These are phyloP conservation scores for Botryotinia narcissicola DNA, from an alignment of 2,329 filamentous ascomycete species.

Conservation along the genomic window DNA sequence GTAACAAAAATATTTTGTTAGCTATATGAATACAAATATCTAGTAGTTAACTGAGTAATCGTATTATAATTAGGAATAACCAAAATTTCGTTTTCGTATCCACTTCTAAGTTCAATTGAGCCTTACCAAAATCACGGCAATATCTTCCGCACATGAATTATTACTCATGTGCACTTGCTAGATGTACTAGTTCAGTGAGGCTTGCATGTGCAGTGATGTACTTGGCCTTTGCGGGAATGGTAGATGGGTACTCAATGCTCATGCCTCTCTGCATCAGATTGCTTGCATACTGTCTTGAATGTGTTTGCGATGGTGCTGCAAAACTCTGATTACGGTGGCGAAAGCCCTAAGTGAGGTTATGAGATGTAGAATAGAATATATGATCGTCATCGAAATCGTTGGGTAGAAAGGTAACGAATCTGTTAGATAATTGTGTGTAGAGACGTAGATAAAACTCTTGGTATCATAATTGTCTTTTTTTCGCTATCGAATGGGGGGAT, in stretches of 20 bases:
- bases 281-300: neutral
- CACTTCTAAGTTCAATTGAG: neutral
- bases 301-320: neutral
- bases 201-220: neutral
- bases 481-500: neutral
- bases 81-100: neutral
- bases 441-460: neutral
- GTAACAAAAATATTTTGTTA: neutral
- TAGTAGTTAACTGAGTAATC: neutral
- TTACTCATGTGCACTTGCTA: neutral
- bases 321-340: neutral
- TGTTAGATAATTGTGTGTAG: neutral
- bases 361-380: neutral
- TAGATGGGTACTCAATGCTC: neutral
- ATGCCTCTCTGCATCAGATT: neutral
- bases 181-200: neutral
- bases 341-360: neutral
- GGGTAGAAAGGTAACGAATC: neutral
- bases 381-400: neutral
- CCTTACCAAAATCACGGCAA: no score
- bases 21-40: neutral
- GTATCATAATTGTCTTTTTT: neutral
- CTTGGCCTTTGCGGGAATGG: neutral
- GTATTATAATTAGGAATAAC: neutral
- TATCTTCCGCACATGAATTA: neutral